Conservation (phyloP, 257 asterid species). For the Ehretia macrophylla region DNA sequence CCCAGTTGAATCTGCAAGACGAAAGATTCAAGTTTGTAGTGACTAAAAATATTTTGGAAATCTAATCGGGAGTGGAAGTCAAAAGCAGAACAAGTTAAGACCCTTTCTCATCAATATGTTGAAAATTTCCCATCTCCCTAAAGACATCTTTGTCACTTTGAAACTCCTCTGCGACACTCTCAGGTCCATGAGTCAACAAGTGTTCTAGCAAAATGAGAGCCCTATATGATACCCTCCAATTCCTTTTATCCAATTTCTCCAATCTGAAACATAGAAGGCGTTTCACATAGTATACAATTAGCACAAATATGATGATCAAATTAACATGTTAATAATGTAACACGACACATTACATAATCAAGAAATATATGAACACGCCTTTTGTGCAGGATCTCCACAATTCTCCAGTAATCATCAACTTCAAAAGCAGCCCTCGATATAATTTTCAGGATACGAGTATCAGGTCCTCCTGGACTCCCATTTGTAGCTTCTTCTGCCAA, state of each 20-base stretch:
- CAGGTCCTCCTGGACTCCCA: slow-evolving; percentile 67
- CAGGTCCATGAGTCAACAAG: slow-evolving; percentile 92
- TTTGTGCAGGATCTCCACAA: slow-evolving; percentile 72
- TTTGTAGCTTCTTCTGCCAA: slow-evolving; percentile 82
- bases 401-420: slow-evolving; percentile 87
- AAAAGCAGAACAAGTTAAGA: too few relatives aligned
- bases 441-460: slow-evolving; percentile 54
- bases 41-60: too few relatives aligned
- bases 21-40: neutral
- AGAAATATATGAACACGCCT: slow-evolving; percentile 38
- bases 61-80: too few relatives aligned
- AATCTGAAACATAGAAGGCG: slow-evolving; percentile 38
- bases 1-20: slow-evolving; percentile 78
- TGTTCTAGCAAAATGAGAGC: slow-evolving; percentile 74
- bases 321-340: too few relatives aligned
- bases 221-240: slow-evolving; percentile 74
- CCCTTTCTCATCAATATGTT: slow-evolving; percentile 77
- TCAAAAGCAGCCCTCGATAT: slow-evolving; percentile 88
- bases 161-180: slow-evolving; percentile 75
- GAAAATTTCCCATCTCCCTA: slow-evolving; percentile 49
- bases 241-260: slow-evolving; percentile 48
- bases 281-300: too few relatives aligned
- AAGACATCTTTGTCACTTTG: slow-evolving; percentile 57
- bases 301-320: too few relatives aligned
- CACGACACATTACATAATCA: too few relatives aligned